Base-by-base conservation (phyloP, 116 monocot species). In the Trichopus zeylanicus region DNA sequence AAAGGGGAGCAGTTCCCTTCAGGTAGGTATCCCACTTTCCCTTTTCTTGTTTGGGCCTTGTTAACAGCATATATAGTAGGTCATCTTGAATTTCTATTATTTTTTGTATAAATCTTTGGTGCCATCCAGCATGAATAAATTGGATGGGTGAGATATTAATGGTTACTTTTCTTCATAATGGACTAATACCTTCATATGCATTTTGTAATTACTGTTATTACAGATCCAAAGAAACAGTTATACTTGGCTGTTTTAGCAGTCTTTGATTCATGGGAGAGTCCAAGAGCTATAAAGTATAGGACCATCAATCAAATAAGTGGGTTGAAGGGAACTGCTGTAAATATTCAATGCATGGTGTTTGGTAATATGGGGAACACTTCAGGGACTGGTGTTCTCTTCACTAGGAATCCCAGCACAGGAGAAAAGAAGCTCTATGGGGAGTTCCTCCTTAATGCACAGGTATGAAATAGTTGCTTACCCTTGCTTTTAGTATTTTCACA, bases 291-390 rank as follows among this genome's bases (percentile, higher is more conserved):
- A 39, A 97, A 97, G 69, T 97, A 97, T 57, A 64, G 97, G 52
- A 91, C 77, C 75, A 97, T 91, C 46, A 97, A 97, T 67, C 70
- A 87, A 61, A 87, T 97, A 46, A 87, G 64, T 31, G 91, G 91
- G 28, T 68, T 97, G 60, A 87, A 81, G 60, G 91, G 97, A 27
- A 97, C 97, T 30, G 97, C 97, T 3, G 97, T 97, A 12, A 97
- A 97, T 73, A 70, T 97, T 31, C 97, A 97, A 67, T 84, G 81
- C 51, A 97, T 97, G 97, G 97, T 97, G 55, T 97, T 87, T 56
- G 91, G 97, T 21, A 97, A 97, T 79, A 97, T 97, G 97, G 97
- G 97, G 11, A 60, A 84, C 65, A 91, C 87, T 30, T 97, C 91
- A 1, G 97, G 97, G 8, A 97, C 97, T 46, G 97, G 97, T 39